A percentile compares a stretch with the other conserved stretches of the same genome.
These are phyloP conservation scores for Phytophthora macrochlamydospora DNA, from an alignment of 352 stramenopile species.

Conservation along the genomic window DNA sequence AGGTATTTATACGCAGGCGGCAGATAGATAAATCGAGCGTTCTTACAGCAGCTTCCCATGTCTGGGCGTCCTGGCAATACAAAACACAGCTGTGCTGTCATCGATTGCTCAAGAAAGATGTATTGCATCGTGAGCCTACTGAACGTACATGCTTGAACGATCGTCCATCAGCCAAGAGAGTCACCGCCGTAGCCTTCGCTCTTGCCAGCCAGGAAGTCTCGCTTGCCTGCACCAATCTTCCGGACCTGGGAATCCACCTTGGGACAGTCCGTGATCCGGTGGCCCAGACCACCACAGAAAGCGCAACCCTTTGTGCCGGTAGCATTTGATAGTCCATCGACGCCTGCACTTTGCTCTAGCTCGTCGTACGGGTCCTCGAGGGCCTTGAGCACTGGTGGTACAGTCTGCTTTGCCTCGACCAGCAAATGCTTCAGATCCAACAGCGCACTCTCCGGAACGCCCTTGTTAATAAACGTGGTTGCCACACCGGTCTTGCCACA, in stretches of 20 bases:
- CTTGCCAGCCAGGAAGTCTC: constrained; percentile 94
- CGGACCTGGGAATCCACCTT: constrained; percentile 98
- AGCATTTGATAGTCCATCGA: constrained; percentile 56
- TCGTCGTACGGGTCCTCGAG: constrained; percentile 97
- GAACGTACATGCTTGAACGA: constrained; percentile 12
- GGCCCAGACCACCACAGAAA: constrained; percentile 98
- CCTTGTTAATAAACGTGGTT: constrained; percentile 99
- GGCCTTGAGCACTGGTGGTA: constrained; percentile 97
- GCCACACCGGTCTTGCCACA: constrained; percentile 98
- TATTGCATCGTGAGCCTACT: constrained; percentile 16
- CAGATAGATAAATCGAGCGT: too few species aligned
- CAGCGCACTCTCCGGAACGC: constrained; percentile 93
- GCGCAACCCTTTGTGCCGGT: constrained; percentile 95
- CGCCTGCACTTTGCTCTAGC: constrained; percentile 47
- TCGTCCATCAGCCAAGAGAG: constrained; percentile 56
- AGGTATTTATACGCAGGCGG: constrained; percentile 25
- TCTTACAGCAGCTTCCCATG: not conserved
- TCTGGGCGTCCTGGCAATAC: not conserved
- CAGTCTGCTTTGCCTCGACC: constrained; percentile 97
- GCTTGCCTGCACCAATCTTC: constrained; percentile 93
- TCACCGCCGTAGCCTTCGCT: constrained; percentile 95
- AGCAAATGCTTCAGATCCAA: constrained; percentile 99
- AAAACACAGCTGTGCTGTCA: constrained; percentile 2
- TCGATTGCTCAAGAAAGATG: constrained; percentile 3
- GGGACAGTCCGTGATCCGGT: constrained; percentile 98